Evolutionary conservation across 2,329 filamentous ascomycete species (phyloP).

Genomic region (Aulographum hederae): DNA sequence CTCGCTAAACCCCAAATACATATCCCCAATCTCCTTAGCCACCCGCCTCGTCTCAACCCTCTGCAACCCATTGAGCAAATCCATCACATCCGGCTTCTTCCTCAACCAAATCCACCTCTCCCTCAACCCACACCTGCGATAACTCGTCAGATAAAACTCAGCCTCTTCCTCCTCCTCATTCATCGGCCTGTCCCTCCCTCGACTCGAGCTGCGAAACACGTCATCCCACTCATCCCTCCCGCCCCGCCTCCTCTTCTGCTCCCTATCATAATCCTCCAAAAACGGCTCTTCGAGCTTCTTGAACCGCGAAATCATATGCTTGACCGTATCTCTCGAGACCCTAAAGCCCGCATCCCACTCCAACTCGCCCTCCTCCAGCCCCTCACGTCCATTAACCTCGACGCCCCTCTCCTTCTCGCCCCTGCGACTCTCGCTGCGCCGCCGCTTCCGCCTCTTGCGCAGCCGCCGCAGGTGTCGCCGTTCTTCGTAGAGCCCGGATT

Average conservation of each 20-base stretch:
- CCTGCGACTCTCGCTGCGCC: slow-evolving; percentile 3
- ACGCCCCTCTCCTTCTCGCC: slow-evolving; percentile 5
- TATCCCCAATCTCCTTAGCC: slow-evolving; percentile 16
- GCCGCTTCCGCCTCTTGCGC: slow-evolving; percentile 8
- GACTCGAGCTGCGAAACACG: slow-evolving; percentile 6
- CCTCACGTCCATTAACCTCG: slow-evolving; percentile 3
- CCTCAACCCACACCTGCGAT: slow-evolving; percentile 15
- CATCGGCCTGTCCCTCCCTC: slow-evolving; percentile 9
- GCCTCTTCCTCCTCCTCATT: slow-evolving; percentile 11
- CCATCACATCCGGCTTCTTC: slow-evolving; percentile 16
- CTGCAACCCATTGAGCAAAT: slow-evolving; percentile 16
- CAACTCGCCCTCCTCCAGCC: slow-evolving; percentile 4
- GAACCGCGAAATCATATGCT: slow-evolving; percentile 18
- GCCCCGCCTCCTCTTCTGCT: slow-evolving; percentile 3
- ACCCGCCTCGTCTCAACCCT: slow-evolving; percentile 9
- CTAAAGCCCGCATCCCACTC: slow-evolving; percentile 2
- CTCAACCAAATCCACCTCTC: slow-evolving; percentile 19
- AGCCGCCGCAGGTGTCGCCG: slow-evolving; percentile 15
- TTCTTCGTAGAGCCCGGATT: slow-evolving; percentile 23
- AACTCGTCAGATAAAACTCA: slow-evolving; percentile 13
- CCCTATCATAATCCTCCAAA: slow-evolving; percentile 14
- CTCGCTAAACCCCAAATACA: slow-evolving; percentile 15
- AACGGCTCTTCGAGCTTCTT: slow-evolving; percentile 20
- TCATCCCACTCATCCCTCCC: slow-evolving; percentile 4
- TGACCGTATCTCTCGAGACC: slow-evolving; percentile 9